phyloP scores from a whole-genome alignment of 352 stramenopile species.

The Phytophthora lateralis region DNA sequence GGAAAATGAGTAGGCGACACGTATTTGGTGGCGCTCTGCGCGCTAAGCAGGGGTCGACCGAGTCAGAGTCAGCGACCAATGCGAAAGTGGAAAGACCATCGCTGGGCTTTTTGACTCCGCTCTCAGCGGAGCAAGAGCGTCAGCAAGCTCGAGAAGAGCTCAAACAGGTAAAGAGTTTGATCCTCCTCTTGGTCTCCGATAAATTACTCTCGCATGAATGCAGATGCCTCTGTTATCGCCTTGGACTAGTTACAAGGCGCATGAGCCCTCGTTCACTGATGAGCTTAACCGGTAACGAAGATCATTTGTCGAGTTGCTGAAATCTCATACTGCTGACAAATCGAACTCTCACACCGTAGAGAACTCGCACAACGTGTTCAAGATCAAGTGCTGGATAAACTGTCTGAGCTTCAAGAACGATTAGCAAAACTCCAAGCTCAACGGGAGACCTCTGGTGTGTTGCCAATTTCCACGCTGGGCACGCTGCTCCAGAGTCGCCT shows the following conservation, averaged over 20 bases:
- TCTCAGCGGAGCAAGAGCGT: constrained; percentile 17
- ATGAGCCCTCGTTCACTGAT: constrained; percentile 51
- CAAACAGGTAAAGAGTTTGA: constrained; percentile 19
- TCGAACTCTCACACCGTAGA: constrained; percentile 22
- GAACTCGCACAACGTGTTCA: constrained; percentile 48
- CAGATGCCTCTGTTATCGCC: constrained; percentile 52
- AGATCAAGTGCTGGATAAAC: constrained; percentile 45
- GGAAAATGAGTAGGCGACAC: constrained; percentile 15
- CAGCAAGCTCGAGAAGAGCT: constrained; percentile 28
- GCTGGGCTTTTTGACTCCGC: neutral
- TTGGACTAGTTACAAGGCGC: constrained; percentile 49
- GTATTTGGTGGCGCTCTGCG: constrained; percentile 11
- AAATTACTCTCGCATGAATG: neutral
- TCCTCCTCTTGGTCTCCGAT: neutral
- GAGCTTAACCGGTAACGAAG: constrained; percentile 50
- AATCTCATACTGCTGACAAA: neutral
- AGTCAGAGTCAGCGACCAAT: constrained; percentile 2
- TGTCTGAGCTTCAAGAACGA: constrained; percentile 44
- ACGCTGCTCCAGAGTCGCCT: constrained; percentile 63
- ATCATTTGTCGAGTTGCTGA: neutral
- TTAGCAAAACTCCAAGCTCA: constrained; percentile 49
- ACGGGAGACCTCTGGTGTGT: constrained; percentile 49
- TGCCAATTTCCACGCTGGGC: constrained; percentile 42
- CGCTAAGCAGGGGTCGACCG: constrained; percentile 10
- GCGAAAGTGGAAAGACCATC: constrained; percentile 3